Conservation (phyloP, 2,329 filamentous ascomycete species). For the Rutstroemia sydowiana region DNA sequence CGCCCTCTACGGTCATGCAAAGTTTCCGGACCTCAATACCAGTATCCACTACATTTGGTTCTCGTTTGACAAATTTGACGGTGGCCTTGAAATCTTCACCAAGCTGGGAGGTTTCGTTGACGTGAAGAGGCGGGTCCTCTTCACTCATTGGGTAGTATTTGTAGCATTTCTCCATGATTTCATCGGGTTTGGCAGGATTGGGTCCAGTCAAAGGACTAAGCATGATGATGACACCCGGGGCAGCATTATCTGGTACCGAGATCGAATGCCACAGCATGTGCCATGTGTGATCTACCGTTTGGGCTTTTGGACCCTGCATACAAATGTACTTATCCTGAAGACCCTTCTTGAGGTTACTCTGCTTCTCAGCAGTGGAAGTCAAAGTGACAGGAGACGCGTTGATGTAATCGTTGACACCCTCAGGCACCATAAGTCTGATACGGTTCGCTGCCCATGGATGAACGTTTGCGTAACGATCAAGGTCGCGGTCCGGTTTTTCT, state of each 20-base stretch:
- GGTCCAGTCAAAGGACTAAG: constrained; percentile 73
- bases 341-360: constrained; percentile 22
- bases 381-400: constrained; percentile 63
- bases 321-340: constrained; percentile 64
- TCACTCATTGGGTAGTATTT: constrained; percentile 70
- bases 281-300: constrained; percentile 78
- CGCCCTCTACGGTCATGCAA: constrained; percentile 39
- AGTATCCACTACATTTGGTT: constrained; percentile 45
- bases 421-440: constrained; percentile 70
- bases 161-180: constrained; percentile 68
- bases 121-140: constrained; percentile 42
- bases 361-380: constrained; percentile 30
- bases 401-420: constrained; percentile 68
- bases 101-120: constrained; percentile 60
- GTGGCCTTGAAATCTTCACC: constrained; percentile 60
- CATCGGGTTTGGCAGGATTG: constrained; percentile 34
- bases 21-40: constrained; percentile 71
- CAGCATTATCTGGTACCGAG: constrained; percentile 36
- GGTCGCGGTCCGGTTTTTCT: constrained; percentile 46
- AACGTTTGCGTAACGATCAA: constrained; percentile 87
- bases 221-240: constrained; percentile 83
- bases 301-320: constrained; percentile 80
- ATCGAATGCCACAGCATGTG: constrained; percentile 85
- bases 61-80: constrained; percentile 52
- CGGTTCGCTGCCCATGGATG: constrained; percentile 85